Base-by-base conservation (phyloP, 2,329 filamentous ascomycete species). In the Akanthomyces dipterigenus region DNA sequence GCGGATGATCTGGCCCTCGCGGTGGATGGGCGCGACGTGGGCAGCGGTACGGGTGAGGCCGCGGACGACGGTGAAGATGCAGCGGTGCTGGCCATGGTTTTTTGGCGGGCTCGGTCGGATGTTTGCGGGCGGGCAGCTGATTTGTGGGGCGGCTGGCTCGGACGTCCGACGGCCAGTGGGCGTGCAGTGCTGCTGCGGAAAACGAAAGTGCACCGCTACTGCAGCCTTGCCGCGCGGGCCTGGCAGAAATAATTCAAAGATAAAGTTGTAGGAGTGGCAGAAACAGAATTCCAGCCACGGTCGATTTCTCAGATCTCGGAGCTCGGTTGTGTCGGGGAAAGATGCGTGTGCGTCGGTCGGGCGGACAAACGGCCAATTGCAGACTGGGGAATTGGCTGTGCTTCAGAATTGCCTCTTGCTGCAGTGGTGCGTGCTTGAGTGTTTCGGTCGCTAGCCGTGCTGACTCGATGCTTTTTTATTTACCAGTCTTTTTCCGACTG, bases 41-140 rank as follows among this genome's bases (percentile, higher is more conserved):
- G 65, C 55, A 63, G 40, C 64, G 59, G 69, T 62, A 67, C 71
- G 64, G 61, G 67, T 60, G 64, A 68, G 64, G 64, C 63, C 43
- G 64, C 55, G 56, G 64, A 62, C 22, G 66, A 63, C 38, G 65
- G 62, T 62, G 67, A 61, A 28, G 64, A 63, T 49, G 55, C 36
- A 62, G 65, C 59, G n/a, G 62, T 57, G 60, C 68, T 62, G 51
- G 66, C 43, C 59, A 65, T 54, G 68, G 62, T 53, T 49, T 16
- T 42, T 14, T 49, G 6, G 26, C 50, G n/a, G 49, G 46, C 54
- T 61, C 26, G 58, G 60, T 55, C 51, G 46, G 60, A 60, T 60
- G 63, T 48, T 49, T 48, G 55, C 43, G 58, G 56, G 59, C 59
- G 59, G 54, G 53, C 60, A 62, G 53, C 34, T 62, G 54, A 62